These are phyloP conservation scores for Akebia trifoliata DNA, from an alignment of 164 flowering plant genomes.

Conservation along the genomic window DNA sequence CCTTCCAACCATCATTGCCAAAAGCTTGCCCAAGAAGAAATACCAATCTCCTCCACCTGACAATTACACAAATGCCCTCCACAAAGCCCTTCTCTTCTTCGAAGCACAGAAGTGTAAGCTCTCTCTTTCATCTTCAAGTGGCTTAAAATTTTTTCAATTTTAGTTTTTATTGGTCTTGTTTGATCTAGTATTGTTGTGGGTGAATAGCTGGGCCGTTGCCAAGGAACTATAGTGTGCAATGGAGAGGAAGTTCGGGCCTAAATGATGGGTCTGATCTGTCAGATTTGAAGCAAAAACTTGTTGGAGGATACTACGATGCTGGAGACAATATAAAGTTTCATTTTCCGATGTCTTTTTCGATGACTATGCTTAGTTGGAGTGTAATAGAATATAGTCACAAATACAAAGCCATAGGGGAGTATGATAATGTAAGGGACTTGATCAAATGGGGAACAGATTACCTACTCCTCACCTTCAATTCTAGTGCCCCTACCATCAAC, in stretches of 20 bases:
- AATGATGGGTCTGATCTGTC: conserved; percentile 43
- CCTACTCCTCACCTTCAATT: conserved; percentile 72
- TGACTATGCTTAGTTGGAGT: conserved; percentile 91
- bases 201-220: conserved; percentile 69
- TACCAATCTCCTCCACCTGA: conserved; percentile 44
- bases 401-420: conserved; percentile 51
- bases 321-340: conserved; percentile 75
- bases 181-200: not conserved
- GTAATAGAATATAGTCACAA: conserved; percentile 72
- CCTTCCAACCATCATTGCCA: conserved; percentile 54
- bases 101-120: conserved; percentile 81
- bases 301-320: conserved; percentile 86
- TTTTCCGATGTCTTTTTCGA: conserved; percentile 75
- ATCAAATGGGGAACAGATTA: conserved; percentile 96
- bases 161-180: not conserved
- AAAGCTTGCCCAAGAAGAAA: conserved; percentile 51
- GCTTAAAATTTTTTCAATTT: not conserved
- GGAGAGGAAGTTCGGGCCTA: conserved; percentile 75
- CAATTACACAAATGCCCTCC: conserved; percentile 69
- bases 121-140: not conserved
- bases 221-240: conserved; percentile 40
- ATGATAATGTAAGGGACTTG: conserved; percentile 55
- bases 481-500: conserved; percentile 49
- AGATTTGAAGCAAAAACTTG: conserved; percentile 52
- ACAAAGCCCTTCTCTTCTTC: conserved; percentile 75